Percentiles rank a stretch among this genome's conserved stretches.
Conservation (phyloP, 2,329 filamentous ascomycete species). For the Pseudopyrenochaeta lycopersici region DNA sequence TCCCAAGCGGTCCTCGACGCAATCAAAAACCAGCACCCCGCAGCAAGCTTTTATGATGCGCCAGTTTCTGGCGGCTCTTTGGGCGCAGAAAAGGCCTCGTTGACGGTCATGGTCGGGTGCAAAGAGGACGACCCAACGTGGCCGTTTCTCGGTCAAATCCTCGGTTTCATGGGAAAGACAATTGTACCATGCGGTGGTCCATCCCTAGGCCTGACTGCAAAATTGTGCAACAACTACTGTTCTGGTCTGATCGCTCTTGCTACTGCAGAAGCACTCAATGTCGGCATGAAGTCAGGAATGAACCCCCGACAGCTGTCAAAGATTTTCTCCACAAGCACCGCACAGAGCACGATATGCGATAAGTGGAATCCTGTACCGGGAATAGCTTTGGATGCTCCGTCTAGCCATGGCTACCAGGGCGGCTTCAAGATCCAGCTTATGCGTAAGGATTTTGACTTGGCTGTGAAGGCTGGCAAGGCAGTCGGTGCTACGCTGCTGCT, state of each 20-base stretch:
- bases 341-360: constrained; percentile 62
- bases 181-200: constrained; percentile 66
- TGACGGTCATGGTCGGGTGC: constrained; percentile 66
- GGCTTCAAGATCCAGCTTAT: constrained; percentile 69
- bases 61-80: constrained; percentile 63
- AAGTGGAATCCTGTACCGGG: constrained; percentile 62
- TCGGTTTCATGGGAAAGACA: constrained; percentile 62
- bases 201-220: constrained; percentile 65
- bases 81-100: constrained; percentile 60
- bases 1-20: constrained; percentile 57
- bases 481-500: too few species aligned
- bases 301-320: constrained; percentile 63
- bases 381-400: constrained; percentile 58
- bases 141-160: constrained; percentile 52
- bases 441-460: constrained; percentile 69
- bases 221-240: constrained; percentile 70
- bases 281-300: constrained; percentile 66
- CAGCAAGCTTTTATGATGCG: constrained; percentile 61
- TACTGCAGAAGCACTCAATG: constrained; percentile 66
- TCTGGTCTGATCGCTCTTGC: constrained; percentile 68
- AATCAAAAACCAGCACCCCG: constrained; percentile 48
- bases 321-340: constrained; percentile 62
- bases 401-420: constrained; percentile 59
- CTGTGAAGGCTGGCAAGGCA: too few species aligned
- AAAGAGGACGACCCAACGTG: constrained; percentile 57